A percentile compares a stretch with the other conserved stretches of the same genome.
phyloP scores from a whole-genome alignment of 176 grass and related monocot genomes.

The Hsuehochloa calcarea region DNA sequence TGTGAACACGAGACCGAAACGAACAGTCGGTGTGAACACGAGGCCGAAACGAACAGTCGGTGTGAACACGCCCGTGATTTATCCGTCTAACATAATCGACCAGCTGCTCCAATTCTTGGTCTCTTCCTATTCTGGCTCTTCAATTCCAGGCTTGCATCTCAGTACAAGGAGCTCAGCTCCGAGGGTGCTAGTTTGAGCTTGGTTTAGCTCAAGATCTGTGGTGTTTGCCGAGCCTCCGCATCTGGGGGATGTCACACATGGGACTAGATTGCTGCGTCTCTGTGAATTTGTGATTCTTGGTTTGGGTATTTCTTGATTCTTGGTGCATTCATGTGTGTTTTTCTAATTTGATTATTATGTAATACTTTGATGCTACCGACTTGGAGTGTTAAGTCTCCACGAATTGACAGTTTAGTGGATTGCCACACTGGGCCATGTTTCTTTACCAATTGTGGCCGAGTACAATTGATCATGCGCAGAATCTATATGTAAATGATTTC shows the following conservation, averaged over 20 bases:
- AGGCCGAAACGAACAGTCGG: no score
- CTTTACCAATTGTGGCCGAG: background rate
- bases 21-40: no score
- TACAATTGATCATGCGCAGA: background rate
- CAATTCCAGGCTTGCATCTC: background rate
- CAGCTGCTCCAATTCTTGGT: constrained; percentile 11
- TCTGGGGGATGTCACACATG: background rate
- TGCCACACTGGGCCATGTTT: background rate
- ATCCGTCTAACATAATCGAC: no score
- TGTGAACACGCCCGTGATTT: no score
- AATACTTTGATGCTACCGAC: background rate
- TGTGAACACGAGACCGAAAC: no score
- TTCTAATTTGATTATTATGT: background rate
- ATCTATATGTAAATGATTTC: background rate
- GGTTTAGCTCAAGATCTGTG: constrained; percentile 8
- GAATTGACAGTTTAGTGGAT: background rate
- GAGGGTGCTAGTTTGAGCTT: background rate
- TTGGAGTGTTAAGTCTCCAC: background rate
- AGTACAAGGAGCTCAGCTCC: background rate
- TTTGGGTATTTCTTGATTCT: constrained; percentile 18
- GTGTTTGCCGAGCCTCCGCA: background rate
- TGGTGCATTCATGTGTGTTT: background rate
- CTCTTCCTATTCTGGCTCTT: background rate
- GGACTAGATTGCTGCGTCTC: background rate
- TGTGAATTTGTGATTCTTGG: background rate